These are phyloP conservation scores for Apiospora rasikravindrae DNA, from an alignment of 2,329 filamentous ascomycete genomes.

Conservation along the genomic window DNA sequence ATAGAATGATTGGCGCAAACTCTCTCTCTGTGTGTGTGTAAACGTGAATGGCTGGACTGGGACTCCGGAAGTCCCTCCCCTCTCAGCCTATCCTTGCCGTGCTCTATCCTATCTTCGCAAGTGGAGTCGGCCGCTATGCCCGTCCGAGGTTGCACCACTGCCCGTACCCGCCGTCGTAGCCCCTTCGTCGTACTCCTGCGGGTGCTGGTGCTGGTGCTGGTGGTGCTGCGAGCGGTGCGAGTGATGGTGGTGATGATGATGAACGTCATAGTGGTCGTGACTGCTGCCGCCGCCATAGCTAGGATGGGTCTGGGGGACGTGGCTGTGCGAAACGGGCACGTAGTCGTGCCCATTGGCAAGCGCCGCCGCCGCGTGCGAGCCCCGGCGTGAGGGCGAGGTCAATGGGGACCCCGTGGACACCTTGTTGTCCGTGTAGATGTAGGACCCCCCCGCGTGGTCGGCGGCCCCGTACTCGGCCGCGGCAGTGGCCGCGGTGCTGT, in stretches of 20 bases:
- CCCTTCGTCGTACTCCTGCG: slow-evolving; percentile 25
- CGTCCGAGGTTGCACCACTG: slow-evolving; percentile 33
- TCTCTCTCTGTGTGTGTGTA: not conserved
- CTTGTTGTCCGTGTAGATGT: slow-evolving; percentile 36
- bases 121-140: slow-evolving; percentile 28
- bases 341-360: slow-evolving; percentile 43
- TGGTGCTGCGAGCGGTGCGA: slow-evolving; percentile 23
- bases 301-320: not conserved
- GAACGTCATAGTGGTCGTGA: slow-evolving; percentile 29
- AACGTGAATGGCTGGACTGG: not conserved
- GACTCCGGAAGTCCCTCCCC: not conserved
- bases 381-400: slow-evolving; percentile 25
- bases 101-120: not conserved
- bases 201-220: slow-evolving; percentile 26
- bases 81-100: not conserved
- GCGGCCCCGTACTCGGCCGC: slow-evolving; percentile 22
- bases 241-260: slow-evolving; percentile 23
- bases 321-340: slow-evolving; percentile 33
- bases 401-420: not conserved
- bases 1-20: not conserved
- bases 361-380: slow-evolving; percentile 32
- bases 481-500: slow-evolving; percentile 29
- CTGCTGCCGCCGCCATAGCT: not conserved
- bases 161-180: slow-evolving; percentile 27
- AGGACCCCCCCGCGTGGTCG: slow-evolving; percentile 32